phyloP scores from a whole-genome alignment of 164 flowering plant genomes.

The Cinnamomum micranthum region DNA sequence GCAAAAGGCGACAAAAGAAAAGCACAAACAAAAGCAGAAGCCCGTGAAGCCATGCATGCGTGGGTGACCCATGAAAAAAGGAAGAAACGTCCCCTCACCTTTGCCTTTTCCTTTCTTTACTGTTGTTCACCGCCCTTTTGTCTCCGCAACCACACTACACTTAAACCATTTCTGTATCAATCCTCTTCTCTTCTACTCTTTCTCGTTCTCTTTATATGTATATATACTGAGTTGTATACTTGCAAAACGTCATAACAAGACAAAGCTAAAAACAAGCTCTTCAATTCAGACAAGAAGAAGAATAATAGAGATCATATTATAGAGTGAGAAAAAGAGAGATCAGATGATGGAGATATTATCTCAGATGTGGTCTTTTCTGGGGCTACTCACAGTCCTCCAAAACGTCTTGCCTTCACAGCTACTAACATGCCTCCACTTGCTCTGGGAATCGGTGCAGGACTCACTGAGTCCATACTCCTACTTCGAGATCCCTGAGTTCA shows the following conservation, averaged over 20 bases:
- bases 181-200: neutral
- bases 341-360: slow-evolving; percentile 52
- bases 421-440: slow-evolving; percentile 47
- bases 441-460: slow-evolving; percentile 55
- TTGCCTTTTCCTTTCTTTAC: slow-evolving; percentile 18
- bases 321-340: neutral
- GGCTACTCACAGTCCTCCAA: slow-evolving; percentile 66
- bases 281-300: neutral
- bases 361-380: slow-evolving; percentile 63
- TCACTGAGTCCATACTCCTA: slow-evolving; percentile 44
- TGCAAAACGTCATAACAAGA: neutral
- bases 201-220: neutral
- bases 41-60: slow-evolving; percentile 4
- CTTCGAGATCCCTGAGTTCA: slow-evolving; percentile 67
- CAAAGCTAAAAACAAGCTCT: neutral
- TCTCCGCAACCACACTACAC: neutral
- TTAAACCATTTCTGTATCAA: neutral
- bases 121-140: neutral
- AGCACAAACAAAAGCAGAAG: slow-evolving; percentile 19
- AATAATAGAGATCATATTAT: neutral
- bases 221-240: neutral
- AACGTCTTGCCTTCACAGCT: slow-evolving; percentile 57
- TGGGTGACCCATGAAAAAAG: slow-evolving; percentile 1
- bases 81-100: slow-evolving; percentile 16
- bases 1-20: slow-evolving; percentile 2